phyloP scores from a whole-genome alignment of 495 filamentous ascomycete genomes.

The Beverwykella pulmonaria region DNA sequence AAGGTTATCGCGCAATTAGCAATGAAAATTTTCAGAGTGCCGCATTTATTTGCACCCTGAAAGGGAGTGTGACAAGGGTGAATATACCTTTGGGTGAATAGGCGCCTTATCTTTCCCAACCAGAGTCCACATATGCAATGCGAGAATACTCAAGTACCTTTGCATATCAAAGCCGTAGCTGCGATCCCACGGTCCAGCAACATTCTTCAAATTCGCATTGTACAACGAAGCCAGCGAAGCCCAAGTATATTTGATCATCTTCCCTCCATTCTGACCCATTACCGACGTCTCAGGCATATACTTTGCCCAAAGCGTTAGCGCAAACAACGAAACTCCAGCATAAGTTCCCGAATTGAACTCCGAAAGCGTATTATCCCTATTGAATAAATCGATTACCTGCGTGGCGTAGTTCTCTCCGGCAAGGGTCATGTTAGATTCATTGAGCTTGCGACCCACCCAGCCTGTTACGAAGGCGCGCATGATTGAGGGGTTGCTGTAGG shows the following conservation, averaged over 20 bases:
- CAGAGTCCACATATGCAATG: slow-evolving; percentile 25
- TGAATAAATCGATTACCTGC: slow-evolving; percentile 23
- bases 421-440: slow-evolving; percentile 24
- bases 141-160: slow-evolving; percentile 25
- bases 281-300: slow-evolving; percentile 22
- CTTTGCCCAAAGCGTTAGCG: slow-evolving; percentile 29
- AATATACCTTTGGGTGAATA: slow-evolving; percentile 17
- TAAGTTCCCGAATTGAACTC: slow-evolving; percentile 32
- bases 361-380: slow-evolving; percentile 22
- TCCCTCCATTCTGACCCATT: slow-evolving; percentile 20
- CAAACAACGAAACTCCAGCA: slow-evolving; percentile 23
- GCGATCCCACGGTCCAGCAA: slow-evolving; percentile 26
- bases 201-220: slow-evolving; percentile 27
- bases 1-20: too few relatives aligned
- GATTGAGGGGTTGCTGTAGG: slow-evolving; percentile 31
- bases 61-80: too few relatives aligned
- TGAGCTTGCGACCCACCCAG: slow-evolving; percentile 18
- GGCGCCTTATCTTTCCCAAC: slow-evolving; percentile 24
- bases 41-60: too few relatives aligned
- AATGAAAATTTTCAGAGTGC: too few relatives aligned
- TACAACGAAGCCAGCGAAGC: slow-evolving; percentile 15
- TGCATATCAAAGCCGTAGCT: slow-evolving; percentile 30
- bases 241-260: slow-evolving; percentile 27
- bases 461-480: slow-evolving; percentile 23
- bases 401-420: slow-evolving; percentile 18